Evolutionary conservation across 148 eudicot species (phyloP), one percentile per base, ranked within the genome.

Genomic region (Rhododendron vialii): DNA sequence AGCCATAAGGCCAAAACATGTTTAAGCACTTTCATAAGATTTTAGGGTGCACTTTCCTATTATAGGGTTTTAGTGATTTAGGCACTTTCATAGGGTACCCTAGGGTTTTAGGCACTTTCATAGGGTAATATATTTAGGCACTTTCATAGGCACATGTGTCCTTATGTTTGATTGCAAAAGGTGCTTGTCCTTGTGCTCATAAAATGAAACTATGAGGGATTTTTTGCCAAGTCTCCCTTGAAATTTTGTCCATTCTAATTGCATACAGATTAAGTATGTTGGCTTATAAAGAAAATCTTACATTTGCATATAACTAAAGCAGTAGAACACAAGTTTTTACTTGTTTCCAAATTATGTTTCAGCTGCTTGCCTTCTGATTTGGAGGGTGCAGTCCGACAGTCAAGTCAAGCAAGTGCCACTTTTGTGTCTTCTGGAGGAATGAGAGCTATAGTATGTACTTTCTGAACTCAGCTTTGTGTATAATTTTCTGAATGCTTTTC

Each of bases 351-450:
- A 38, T 84, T 75, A 75, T 88, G 59, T 92, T 84, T 85, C 96
- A 97, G 99, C 88, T 97, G 98, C 88, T 88, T 97, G 92, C 99
- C 99, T 88, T 88, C 93, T 86, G 92, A 95, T 90, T 89, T 97
- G 95, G 98, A 90, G 94, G 99, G 98, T 86, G 99, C 99, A 33
- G 99, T 97, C 84, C 93, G 93, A 87, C 99, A 97, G 85, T 94
- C 99, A 57, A 84, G 98, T 84, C 91, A 92, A 91, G 98, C 99
- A 85, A 87, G 88, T 71, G 99, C 99, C 30, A 86, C 86, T 83
- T 97, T 97, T 83, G 96, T 95, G 69, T 89, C 91, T 84, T 85
- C 98, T 30, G 99, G 99, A 86, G 99, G 99, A 89, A 78, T 91
- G 92, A 93, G 99, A 94, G 98, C 98, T 87, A 95, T 95, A 43